Evolutionary conservation across 139 green algal species (phyloP).

Genomic region (Chlamydomonas sphaeroides): DNA sequence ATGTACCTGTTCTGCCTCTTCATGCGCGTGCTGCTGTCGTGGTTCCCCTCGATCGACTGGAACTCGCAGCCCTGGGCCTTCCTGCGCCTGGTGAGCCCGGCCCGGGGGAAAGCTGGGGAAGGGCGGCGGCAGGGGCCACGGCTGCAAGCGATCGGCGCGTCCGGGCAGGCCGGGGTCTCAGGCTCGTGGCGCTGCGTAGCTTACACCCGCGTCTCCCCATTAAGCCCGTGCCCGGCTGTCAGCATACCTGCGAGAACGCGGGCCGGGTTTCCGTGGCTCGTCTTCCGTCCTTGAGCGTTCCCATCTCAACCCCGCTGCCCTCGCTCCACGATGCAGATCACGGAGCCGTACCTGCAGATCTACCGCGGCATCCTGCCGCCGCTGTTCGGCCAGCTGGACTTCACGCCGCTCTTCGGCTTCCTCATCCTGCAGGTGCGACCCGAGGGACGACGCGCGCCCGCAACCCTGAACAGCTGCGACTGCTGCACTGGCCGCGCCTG

Average conservation of each 20-base stretch:
- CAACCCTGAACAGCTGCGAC: no score
- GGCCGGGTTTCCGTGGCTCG: no score
- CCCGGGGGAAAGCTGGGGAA: neutral
- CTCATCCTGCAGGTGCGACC: constrained; percentile 90
- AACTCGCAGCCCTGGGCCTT: constrained; percentile 93
- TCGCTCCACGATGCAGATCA: no score
- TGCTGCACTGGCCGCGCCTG: no score
- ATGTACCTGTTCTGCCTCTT: constrained; percentile 97
- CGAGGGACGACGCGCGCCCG: no score
- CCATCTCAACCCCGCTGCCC: no score
- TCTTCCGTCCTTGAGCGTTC: no score
- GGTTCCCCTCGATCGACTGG: constrained; percentile 98
- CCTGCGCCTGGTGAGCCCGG: constrained; percentile 79
- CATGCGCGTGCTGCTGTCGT: constrained; percentile 93
- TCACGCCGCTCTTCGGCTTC: constrained; percentile 97
- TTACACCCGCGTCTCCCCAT: no score
- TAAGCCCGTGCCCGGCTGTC: no score
- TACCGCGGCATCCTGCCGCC: constrained; percentile 94
- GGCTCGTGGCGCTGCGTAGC: no score
- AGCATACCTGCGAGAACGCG: no score
- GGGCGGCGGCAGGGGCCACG: neutral
- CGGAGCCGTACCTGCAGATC: constrained; percentile 97
- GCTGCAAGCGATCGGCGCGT: no score
- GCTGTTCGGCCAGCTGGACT: constrained; percentile 95
- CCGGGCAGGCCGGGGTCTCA: neutral